Percentiles rank a stretch among this genome's conserved stretches.
phyloP scores from a whole-genome alignment of 352 stramenopile genomes.

The Phytophthora chlamydospora region DNA sequence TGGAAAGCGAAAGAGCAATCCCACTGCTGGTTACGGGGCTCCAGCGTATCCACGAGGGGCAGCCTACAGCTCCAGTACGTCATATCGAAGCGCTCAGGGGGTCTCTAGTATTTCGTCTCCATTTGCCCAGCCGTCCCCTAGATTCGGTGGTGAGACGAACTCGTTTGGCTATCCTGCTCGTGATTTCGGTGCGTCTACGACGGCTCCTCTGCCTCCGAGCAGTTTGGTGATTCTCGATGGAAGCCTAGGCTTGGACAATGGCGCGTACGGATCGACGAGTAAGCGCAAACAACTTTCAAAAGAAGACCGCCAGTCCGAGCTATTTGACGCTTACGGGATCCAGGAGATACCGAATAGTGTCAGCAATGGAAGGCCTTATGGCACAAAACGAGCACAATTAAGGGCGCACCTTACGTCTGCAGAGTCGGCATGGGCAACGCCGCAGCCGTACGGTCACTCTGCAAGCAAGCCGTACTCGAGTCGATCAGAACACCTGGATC shows the following conservation, averaged over 20 bases:
- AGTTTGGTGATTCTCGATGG: constrained; percentile 57
- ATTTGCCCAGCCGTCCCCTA: constrained; percentile 43
- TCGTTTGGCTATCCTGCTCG: constrained; percentile 29
- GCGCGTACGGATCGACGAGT: constrained; percentile 8
- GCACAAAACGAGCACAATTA: constrained; percentile 66
- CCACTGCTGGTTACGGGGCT: constrained; percentile 12
- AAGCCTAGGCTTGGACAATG: constrained; percentile 14
- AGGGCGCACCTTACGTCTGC: constrained; percentile 56
- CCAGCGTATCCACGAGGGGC: constrained; percentile 15
- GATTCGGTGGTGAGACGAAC: constrained; percentile 42
- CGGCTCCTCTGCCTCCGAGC: constrained; percentile 37
- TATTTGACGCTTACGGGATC: constrained; percentile 77
- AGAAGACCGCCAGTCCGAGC: constrained; percentile 55
- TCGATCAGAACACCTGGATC: constrained; percentile 31
- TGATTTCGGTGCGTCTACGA: constrained; percentile 11
- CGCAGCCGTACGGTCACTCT: constrained; percentile 30
- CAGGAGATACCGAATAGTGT: constrained; percentile 4
- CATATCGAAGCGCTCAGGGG: constrained; percentile 12
- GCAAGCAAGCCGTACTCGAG: constrained; percentile 37
- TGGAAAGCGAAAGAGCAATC: constrained; percentile 41
- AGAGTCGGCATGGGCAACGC: constrained; percentile 42
- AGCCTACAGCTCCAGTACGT: constrained; percentile 11
- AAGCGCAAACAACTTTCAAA: constrained; percentile 49
- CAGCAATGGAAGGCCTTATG: constrained; percentile 24
- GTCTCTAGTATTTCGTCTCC: constrained; percentile 58